These are phyloP conservation scores for Mycena olivaceomarginata DNA, from an alignment of 768 basidiomycete species.

Conservation along the genomic window DNA sequence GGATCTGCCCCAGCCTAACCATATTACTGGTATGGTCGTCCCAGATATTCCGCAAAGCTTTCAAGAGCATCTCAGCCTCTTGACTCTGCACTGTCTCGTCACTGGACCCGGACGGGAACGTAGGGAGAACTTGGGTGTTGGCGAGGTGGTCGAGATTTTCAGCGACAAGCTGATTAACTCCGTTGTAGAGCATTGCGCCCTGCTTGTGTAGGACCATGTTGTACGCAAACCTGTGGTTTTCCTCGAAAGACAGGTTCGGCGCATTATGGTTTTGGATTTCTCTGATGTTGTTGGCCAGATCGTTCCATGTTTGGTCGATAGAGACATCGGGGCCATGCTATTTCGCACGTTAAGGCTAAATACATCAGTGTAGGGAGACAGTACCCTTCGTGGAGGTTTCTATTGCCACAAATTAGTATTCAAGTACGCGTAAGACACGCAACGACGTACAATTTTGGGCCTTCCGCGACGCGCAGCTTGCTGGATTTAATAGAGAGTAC, in stretches of 20 bases:
- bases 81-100: constrained; percentile 85
- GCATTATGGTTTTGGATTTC: constrained; percentile 98
- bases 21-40: constrained; percentile 95
- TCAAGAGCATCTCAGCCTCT: constrained; percentile 91
- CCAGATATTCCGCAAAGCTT: constrained; percentile 91
- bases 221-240: constrained; percentile 95
- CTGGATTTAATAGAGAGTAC: background rate
- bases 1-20: constrained; percentile 90
- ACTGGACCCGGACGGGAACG: constrained; percentile 85
- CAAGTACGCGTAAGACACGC: constrained; percentile 2
- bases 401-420: constrained; percentile 45
- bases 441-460: constrained; percentile 67
- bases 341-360: background rate
- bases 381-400: constrained; percentile 70
- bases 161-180: constrained; percentile 84
- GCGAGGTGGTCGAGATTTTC: constrained; percentile 92
- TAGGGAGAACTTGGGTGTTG: constrained; percentile 82
- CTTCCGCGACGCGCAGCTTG: constrained; percentile 61
- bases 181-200: constrained; percentile 91
- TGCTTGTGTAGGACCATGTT: constrained; percentile 94
- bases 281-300: constrained; percentile 88
- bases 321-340: constrained; percentile 86
- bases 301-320: constrained; percentile 90
- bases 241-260: constrained; percentile 91
- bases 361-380: background rate